Evolutionary conservation across 345 rosid species (phyloP).

Genomic region (Lepidium sativum): DNA sequence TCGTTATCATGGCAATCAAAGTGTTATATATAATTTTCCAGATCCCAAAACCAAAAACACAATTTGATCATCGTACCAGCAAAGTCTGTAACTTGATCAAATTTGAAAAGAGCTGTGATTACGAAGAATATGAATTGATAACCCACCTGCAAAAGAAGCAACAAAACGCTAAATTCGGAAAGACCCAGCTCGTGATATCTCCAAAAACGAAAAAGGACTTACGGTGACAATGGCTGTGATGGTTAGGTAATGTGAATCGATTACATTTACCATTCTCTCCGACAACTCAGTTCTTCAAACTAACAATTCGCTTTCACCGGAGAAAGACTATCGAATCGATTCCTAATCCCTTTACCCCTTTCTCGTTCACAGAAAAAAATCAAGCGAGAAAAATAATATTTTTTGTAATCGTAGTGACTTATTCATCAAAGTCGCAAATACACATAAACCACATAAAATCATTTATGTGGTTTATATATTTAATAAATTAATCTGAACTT

Average conservation of each 20-base stretch:
- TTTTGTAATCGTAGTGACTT: not conserved
- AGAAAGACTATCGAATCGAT: not conserved
- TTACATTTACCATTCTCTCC: conserved; percentile 52
- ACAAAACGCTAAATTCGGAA: not conserved
- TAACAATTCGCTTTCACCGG: not conserved
- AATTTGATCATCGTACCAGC: conserved; percentile 42
- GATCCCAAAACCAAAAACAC: not conserved
- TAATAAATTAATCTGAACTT: too few species aligned
- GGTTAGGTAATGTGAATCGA: conserved; percentile 77
- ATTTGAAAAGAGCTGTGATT: conserved; percentile 72
- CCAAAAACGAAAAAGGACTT: not conserved
- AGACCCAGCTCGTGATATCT: not conserved
- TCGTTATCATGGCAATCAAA: not conserved
- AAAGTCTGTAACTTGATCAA: conserved; percentile 91
- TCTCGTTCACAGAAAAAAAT: not conserved
- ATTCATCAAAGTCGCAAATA: not conserved
- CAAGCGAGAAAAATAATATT: not conserved
- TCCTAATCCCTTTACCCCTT: not conserved
- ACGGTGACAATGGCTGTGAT: conserved; percentile 51
- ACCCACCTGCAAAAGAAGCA: conserved; percentile 37
- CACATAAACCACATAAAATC: not conserved
- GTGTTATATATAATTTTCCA: not conserved
- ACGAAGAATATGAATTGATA: conserved; percentile 71
- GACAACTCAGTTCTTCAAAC: not conserved
- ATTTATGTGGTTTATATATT: not conserved